These are phyloP conservation scores for Torulaspora franciscae DNA, from an alignment of 805 yeast genomes.

Conservation along the genomic window DNA sequence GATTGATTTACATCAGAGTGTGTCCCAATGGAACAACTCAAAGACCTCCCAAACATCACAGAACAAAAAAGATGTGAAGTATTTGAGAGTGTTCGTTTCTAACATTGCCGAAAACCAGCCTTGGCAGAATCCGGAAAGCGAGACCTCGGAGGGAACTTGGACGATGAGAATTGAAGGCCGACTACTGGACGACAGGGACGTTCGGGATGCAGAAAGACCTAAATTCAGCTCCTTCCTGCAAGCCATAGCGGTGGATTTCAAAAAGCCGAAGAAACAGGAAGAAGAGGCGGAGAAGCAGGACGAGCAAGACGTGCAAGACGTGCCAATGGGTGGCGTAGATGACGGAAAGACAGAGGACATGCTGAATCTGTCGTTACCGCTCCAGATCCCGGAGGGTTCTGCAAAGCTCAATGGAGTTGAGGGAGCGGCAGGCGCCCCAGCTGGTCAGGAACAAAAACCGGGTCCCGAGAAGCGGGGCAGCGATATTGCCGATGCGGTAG, in stretches of 20 bases:
- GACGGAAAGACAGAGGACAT: conserved; percentile 2
- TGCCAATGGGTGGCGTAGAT: conserved; percentile 11
- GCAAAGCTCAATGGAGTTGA: conserved; percentile 32
- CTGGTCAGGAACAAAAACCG: not conserved
- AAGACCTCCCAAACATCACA: conserved; percentile 26
- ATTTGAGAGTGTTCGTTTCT: conserved; percentile 75
- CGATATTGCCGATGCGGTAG: conserved; percentile 44
- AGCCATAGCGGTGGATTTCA: conserved; percentile 77
- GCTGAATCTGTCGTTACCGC: conserved; percentile 16
- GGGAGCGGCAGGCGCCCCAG: not conserved
- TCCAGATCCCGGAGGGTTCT: conserved; percentile 15
- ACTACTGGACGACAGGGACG: conserved; percentile 49
- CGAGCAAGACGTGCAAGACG: conserved; percentile 15
- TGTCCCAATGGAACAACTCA: conserved; percentile 43
- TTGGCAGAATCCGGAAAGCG: conserved; percentile 55
- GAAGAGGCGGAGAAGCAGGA: conserved; percentile 6
- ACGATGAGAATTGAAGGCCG: conserved; percentile 86
- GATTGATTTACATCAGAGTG: conserved; percentile 74
- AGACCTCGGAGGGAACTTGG: conserved; percentile 55
- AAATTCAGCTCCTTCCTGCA: conserved; percentile 77
- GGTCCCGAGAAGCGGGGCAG: not conserved
- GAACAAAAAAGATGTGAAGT: conserved; percentile 39
- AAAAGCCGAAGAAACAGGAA: conserved; percentile 13
- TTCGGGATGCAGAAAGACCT: conserved; percentile 46
- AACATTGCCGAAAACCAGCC: conserved; percentile 82